Conservation (phyloP, 108 stramenopile genomes). For the Pinguiococcus pyrenoidosus region DNA sequence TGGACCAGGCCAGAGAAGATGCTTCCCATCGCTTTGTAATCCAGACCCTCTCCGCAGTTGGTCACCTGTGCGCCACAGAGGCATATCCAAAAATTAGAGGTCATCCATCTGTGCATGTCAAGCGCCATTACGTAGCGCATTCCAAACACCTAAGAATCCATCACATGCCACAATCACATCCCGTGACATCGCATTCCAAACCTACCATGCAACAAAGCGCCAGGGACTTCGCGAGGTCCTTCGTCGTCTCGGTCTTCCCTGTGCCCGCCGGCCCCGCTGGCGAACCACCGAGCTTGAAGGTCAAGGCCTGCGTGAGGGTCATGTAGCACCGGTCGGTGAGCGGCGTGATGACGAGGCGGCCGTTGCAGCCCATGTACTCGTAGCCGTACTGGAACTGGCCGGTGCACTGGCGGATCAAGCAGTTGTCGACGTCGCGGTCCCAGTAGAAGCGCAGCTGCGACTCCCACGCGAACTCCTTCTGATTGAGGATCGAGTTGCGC, state of each 20-base stretch:
- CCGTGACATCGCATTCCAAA: too few relatives aligned
- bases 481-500: slow-evolving; percentile 47
- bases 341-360: slow-evolving; percentile 57
- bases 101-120: too few relatives aligned
- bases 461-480: slow-evolving; percentile 60
- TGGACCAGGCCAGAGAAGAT: slow-evolving; percentile 41
- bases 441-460: slow-evolving; percentile 57
- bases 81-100: too few relatives aligned
- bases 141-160: too few relatives aligned
- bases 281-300: slow-evolving; percentile 52
- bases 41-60: slow-evolving; percentile 57
- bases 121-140: too few relatives aligned
- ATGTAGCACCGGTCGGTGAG: slow-evolving; percentile 59
- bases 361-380: slow-evolving; percentile 58
- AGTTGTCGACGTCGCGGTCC: slow-evolving; percentile 50
- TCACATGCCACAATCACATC: too few relatives aligned
- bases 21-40: slow-evolving; percentile 48
- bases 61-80: too few relatives aligned
- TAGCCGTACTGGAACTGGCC: slow-evolving; percentile 53
- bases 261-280: slow-evolving; percentile 60
- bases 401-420: slow-evolving; percentile 40
- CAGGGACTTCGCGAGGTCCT: slow-evolving; percentile 51
- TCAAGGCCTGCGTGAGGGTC: slow-evolving; percentile 57
- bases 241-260: slow-evolving; percentile 58
- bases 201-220: slow-evolving; percentile 58